phyloP scores from a whole-genome alignment of 2,329 filamentous ascomycete species.

The Huntiella moniliformis region DNA sequence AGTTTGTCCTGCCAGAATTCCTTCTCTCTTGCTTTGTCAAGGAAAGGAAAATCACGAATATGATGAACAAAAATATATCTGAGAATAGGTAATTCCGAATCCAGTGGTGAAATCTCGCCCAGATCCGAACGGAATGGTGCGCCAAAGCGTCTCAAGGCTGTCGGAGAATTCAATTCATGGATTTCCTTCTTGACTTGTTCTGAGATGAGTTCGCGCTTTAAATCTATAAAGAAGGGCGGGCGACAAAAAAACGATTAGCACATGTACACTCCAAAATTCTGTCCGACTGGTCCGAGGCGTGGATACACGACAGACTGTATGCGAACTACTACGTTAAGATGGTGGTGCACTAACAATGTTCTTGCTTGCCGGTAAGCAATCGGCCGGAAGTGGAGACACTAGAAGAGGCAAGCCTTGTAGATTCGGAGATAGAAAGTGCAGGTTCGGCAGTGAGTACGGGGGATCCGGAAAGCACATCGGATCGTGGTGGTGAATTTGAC shows the following conservation, averaged over 20 bases:
- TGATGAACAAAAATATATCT: constrained; percentile 97
- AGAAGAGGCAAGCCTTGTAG: constrained; percentile 13
- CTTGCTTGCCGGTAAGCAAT: constrained; percentile 79
- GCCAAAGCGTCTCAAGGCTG: constrained; percentile 83
- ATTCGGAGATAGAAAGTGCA: background rate
- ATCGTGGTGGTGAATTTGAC: background rate
- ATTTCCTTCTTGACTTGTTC: constrained; percentile 85
- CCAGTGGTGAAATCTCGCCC: constrained; percentile 79
- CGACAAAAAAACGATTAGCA: background rate
- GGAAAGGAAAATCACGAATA: constrained; percentile 92
- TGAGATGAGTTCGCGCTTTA: constrained; percentile 86
- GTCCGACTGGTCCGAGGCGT: background rate
- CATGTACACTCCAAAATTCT: background rate
- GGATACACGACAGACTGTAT: constrained; percentile 2
- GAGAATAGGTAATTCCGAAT: constrained; percentile 83
- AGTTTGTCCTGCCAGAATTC: constrained; percentile 99
- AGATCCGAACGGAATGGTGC: constrained; percentile 85
- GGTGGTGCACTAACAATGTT: constrained; percentile 54
- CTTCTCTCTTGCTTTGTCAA: constrained; percentile 92
- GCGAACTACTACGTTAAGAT: background rate
- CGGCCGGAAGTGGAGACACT: constrained; percentile 17
- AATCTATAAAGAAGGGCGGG: constrained; percentile 34
- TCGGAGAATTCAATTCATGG: constrained; percentile 80
- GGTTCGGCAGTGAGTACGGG: constrained; percentile 2
- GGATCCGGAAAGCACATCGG: constrained; percentile 5